Percentiles rank a stretch among this genome's conserved stretches.
phyloP scores from a whole-genome alignment of 2,329 filamentous ascomycete species.

The Colletotrichum chrysophilum region DNA sequence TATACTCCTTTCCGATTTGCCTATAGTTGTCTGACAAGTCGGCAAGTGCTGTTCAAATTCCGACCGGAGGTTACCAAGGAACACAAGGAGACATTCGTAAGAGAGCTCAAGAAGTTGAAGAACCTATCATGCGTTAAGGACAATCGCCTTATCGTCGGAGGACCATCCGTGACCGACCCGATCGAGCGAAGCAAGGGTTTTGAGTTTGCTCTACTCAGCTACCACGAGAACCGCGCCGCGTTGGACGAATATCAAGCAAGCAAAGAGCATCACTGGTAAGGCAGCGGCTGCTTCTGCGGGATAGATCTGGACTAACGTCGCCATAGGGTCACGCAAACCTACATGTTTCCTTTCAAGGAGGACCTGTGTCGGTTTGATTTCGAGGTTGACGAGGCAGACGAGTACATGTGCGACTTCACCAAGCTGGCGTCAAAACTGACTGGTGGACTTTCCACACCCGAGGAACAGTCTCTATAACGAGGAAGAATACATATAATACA shows the following conservation, averaged over 20 bases:
- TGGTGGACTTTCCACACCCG: neutral
- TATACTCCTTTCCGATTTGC: neutral
- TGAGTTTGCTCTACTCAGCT: neutral
- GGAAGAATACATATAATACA: neutral
- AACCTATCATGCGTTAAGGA: constrained; percentile 43
- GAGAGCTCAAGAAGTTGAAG: constrained; percentile 47
- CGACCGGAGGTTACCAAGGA: constrained; percentile 32
- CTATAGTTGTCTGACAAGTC: too few relatives aligned
- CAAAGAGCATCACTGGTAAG: neutral
- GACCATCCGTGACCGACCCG: constrained; percentile 33
- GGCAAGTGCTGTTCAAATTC: neutral
- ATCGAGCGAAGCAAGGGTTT: neutral
- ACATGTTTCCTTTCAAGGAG: constrained; percentile 48
- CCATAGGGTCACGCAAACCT: constrained; percentile 44
- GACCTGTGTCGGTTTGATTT: constrained; percentile 51
- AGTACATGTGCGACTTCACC: neutral
- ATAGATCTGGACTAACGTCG: neutral
- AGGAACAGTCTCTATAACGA: neutral
- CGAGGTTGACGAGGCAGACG: constrained; percentile 32
- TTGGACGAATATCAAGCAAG: neutral
- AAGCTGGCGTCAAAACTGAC: neutral
- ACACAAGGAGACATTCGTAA: constrained; percentile 42
- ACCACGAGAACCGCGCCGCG: neutral
- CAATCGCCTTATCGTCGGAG: constrained; percentile 46
- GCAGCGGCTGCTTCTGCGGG: constrained; percentile 12